Evolutionary conservation across 2,329 filamentous ascomycete species (phyloP).

Genomic region (Cladosporium sp.): DNA sequence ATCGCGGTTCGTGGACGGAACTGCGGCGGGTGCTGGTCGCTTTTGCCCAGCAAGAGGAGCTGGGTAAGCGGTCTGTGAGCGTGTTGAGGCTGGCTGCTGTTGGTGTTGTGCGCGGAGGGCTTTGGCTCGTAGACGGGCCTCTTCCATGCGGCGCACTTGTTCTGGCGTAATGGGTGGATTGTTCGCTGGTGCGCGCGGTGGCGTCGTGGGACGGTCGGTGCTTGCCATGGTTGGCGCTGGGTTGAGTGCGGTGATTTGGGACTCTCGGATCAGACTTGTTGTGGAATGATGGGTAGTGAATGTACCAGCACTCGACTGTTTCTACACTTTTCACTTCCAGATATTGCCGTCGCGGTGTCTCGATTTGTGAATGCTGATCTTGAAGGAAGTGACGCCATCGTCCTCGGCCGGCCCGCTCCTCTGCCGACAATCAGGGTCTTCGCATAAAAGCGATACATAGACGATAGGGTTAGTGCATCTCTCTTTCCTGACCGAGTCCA

Average conservation of each 20-base stretch:
- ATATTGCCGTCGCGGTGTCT: background rate
- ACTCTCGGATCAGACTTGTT: background rate
- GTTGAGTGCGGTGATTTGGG: background rate
- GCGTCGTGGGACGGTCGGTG: slow-evolving; percentile 48
- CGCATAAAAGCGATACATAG: background rate
- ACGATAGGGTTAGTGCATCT: background rate
- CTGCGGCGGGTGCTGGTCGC: slow-evolving; percentile 57
- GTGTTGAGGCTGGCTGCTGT: slow-evolving; percentile 52
- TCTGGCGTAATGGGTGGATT: slow-evolving; percentile 57
- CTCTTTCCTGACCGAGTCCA: background rate
- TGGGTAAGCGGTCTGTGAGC: slow-evolving; percentile 29
- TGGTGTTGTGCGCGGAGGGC: slow-evolving; percentile 63
- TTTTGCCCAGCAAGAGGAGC: slow-evolving; percentile 65
- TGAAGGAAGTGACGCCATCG: too few relatives aligned
- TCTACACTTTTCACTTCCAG: background rate
- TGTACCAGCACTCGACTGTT: background rate
- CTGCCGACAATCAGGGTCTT: background rate
- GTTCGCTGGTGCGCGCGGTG: slow-evolving; percentile 45
- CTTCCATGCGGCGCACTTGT: slow-evolving; percentile 67
- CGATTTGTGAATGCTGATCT: background rate
- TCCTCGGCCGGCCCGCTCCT: too few relatives aligned
- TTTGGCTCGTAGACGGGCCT: slow-evolving; percentile 84
- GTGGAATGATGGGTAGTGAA: background rate
- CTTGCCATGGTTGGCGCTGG: slow-evolving; percentile 30
- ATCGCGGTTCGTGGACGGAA: slow-evolving; percentile 67